Evolutionary conservation across 2,329 filamentous ascomycete genomes (phyloP), one percentile per base, ranked within the genome.

Genomic region (Penicillium sp.): DNA sequence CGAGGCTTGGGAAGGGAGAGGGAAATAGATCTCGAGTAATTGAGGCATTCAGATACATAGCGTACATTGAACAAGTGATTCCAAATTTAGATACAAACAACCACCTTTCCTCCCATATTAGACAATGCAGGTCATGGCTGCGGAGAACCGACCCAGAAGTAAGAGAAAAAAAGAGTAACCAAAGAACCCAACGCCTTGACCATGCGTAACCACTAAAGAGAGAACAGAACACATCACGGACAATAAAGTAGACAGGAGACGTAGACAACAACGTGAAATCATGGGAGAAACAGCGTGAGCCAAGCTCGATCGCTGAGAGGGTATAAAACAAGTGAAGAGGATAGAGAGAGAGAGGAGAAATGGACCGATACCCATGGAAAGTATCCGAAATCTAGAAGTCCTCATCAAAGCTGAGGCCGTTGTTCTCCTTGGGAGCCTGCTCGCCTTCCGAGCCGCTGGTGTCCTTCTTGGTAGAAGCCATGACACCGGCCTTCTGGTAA

Each of bases 401-500:
- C 59, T 97, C 91, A 60, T 97, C 90, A 64, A 98, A 97, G 70
- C 74, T 79, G 76, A 98, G 94, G 75, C 91, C 89, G 55, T 88
- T 87, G 49, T 71, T 32, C 3, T 32, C 58, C 40, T 64, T 64
- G 39, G 58, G 58, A 32, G 63, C 51, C 51, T 69, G 60, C 47
- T 69, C 75, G 54, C 75, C 68, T 51, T 82, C 73, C 9, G 74
- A 18, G 28, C 32, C 67, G 47, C 74, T 72, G 40, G 66, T 61
- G n/a, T 75, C 72, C 73, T 86, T 85, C 77, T 90, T 90, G 62
- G 85, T 87, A 76, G 87, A 90, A 65, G 85, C 85, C 89, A 98
- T 95, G 72, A 98, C 91, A 78, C 93, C 93, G 34, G 93, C 90
- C 82, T 98, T 98, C 76, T 98, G 93, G 82, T 98, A 98, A 67